Base-by-base conservation (phyloP, 179 eudicot species). In the Beta lomatogona region DNA sequence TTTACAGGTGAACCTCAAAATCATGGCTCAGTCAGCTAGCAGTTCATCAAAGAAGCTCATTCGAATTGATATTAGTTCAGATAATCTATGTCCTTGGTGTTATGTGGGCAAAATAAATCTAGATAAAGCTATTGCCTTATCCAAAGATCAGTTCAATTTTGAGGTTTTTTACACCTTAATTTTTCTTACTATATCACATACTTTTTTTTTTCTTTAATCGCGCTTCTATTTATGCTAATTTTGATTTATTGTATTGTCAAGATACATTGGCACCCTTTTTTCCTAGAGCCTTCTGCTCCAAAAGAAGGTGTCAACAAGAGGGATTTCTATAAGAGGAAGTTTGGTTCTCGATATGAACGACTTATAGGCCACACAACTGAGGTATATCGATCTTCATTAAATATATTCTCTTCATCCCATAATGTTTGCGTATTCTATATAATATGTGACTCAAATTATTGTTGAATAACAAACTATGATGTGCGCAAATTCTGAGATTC, bases 21-120 rank as follows among this genome's bases (percentile, higher is more conserved):
- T 44, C 77, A 93, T 93, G 97, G 92, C 93, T 80, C 88, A 86
- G 72, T 83, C 92, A 74, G 73, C 68, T 31, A 79, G 84, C 41
- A 86, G 78, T 57, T 57, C 85, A 31, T 88, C 67, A 15, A 93
- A 91, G 90, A 91, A 90, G 88, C 90, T 86, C 14, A 86, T 95
- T 78, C 87, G 74, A 75, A 88, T 95, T 58, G 98, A 95, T 82
- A 68, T 93, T 69, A 89, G 86, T 73, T 87, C 95, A n/a, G 99
- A 95, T 86, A 93, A 88, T 45, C 91, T 93, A 8, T 95, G 98
- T 80, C 98, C 98, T 28, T 95, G 98, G 98, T 95, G 98, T 82
- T 93, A 87, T 87, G 98, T 95, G 86, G 98, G 98, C 75, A 95
- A 95, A 86, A 93, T 79, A 75, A 89, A 95, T 84, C 90, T 95